Evolutionary conservation across 1,139 yeast genomes (phyloP), one percentile per base, ranked within the genome.

Genomic region (Geotrichum klebahnii): DNA sequence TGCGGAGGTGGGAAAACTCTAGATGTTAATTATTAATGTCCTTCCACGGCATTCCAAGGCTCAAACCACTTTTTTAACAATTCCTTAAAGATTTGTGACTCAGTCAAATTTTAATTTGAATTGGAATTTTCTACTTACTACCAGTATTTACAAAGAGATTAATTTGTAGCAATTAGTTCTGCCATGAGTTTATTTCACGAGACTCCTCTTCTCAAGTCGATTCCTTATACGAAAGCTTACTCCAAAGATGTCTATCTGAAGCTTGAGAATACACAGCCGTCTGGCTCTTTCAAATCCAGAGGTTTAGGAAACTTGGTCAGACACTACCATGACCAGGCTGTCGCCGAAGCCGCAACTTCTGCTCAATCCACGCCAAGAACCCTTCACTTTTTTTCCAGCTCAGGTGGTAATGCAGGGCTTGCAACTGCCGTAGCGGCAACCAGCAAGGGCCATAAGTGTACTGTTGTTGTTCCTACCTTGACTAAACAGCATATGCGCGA

Each of bases 401-500:
- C 86, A 14, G 92, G 90, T 10, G 92, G 92, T 0, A 84, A 84
- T 62, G 92, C 92, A 0, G 92, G 92, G 0, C 69, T 81, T 45
- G 90, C 90, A 0, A 86, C 86, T 1, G 87, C 88, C 0, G 75
- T 75, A 48, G 79, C 84, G 38, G 78, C 84, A 3, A 64, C 62
- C 33, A 66, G 63, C 48, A 71, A 74, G 53, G 69, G 70, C 1
- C 63, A 76, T 6, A 71, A 73, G 9, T 81, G 89, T 57, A 80
- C 85, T 0, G 88, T 84, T 5, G 86, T 81, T 0, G 77, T 84
- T 5, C 90, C 90, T 0, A 66, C 57, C 0, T 65, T 71, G 4
- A 72, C 85, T 3, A 70, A 74, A 45, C 55, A 50, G 3, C 63
- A 67, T 38, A 75, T 76, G 72, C 60, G 66, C 5, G 64, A 65